Conservation (phyloP, 1,139 yeast species). For the Debaryomyces psychrophilus region DNA sequence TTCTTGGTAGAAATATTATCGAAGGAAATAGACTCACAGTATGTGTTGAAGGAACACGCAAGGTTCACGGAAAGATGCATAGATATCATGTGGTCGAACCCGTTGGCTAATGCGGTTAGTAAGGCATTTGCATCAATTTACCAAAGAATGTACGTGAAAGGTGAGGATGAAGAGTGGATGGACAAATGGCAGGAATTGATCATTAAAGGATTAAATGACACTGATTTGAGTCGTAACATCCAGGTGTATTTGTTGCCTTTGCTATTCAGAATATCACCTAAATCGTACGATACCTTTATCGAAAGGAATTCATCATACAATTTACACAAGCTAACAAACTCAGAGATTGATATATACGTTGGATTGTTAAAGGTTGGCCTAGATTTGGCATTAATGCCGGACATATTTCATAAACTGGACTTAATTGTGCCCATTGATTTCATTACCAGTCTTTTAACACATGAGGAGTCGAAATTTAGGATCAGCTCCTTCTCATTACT, state of each 20-base stretch:
- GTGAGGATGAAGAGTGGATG: conserved; percentile 48
- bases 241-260: conserved; percentile 65
- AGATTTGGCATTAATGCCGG: conserved; percentile 41
- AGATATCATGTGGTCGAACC: conserved; percentile 53
- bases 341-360: conserved; percentile 46
- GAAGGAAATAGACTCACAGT: conserved; percentile 42
- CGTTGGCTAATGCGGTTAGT: conserved; percentile 69
- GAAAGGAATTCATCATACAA: conserved; percentile 11
- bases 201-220: conserved; percentile 32
- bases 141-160: conserved; percentile 24
- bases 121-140: conserved; percentile 58
- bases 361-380: conserved; percentile 69
- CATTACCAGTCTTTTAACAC: conserved; percentile 45
- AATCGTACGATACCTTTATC: conserved; percentile 32
- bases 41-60: conserved; percentile 47
- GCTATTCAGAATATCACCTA: conserved; percentile 55
- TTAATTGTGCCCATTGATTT: conserved; percentile 3
- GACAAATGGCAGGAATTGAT: conserved; percentile 53
- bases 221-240: conserved; percentile 47
- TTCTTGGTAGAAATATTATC: conserved; percentile 59
- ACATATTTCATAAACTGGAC: conserved; percentile 5
- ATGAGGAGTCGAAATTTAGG: conserved; percentile 50
- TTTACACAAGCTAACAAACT: conserved; percentile 29
- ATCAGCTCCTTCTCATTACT: conserved; percentile 62
- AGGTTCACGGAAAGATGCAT: conserved; percentile 50